Percentiles rank a stretch among this genome's conserved stretches.
phyloP scores from a whole-genome alignment of 108 stramenopile genomes.

The Phaeodactylum tricornutum region DNA sequence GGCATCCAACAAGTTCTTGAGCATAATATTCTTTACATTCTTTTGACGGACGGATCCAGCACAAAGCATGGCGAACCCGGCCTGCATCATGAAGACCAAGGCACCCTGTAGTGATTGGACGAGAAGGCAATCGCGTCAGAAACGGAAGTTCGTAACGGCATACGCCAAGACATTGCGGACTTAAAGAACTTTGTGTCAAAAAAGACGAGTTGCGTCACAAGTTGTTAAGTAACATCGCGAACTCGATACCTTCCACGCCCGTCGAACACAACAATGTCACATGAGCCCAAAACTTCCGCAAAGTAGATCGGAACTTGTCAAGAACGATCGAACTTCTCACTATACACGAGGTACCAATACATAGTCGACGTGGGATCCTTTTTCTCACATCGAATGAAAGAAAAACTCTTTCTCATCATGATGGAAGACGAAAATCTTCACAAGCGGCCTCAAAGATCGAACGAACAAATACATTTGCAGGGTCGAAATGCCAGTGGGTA shows the following conservation, averaged over 20 bases:
- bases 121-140: background rate
- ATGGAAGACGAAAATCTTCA: constrained; percentile 1
- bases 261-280: background rate
- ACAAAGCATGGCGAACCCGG: constrained; percentile 78
- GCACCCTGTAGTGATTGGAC: constrained; percentile 18
- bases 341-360: background rate
- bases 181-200: constrained; percentile 3
- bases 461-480: constrained; percentile 24
- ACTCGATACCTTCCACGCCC: background rate
- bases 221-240: background rate
- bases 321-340: background rate
- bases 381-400: background rate
- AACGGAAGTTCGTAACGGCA: background rate
- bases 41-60: constrained; percentile 74
- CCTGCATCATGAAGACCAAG: constrained; percentile 61
- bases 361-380: background rate
- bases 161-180: background rate
- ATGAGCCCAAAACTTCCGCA: background rate
- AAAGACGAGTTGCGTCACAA: background rate
- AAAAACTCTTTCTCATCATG: constrained; percentile 1
- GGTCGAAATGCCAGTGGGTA: constrained; percentile 6
- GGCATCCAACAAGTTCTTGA: constrained; percentile 80
- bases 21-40: constrained; percentile 79
- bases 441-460: too few relatives aligned
- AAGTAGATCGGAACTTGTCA: background rate